These are phyloP conservation scores for Trypanosoma avium DNA, from an alignment of 208 protist genomes.

Conservation along the genomic window DNA sequence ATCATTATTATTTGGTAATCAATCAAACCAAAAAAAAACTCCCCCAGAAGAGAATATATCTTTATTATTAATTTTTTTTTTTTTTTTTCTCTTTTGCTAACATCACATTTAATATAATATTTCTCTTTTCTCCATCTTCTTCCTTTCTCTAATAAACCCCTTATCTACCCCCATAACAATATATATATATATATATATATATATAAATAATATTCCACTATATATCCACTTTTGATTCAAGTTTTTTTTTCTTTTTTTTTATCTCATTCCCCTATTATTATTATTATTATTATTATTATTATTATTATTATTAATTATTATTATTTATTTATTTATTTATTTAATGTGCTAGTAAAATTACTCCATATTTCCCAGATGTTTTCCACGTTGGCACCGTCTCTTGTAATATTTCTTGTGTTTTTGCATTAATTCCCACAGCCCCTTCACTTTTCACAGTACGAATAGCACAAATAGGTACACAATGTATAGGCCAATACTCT, in stretches of 20 bases:
- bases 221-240: background rate
- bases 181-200: too few relatives aligned
- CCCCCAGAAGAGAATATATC: too few relatives aligned
- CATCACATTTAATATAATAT: too few relatives aligned
- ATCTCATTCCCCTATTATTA: background rate
- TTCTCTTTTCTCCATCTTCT: too few relatives aligned
- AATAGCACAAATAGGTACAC: slow-evolving; percentile 71
- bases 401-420: slow-evolving; percentile 54
- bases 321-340: background rate
- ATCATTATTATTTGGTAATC: too few relatives aligned
- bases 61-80: too few relatives aligned
- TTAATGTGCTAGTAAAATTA: slow-evolving; percentile 79
- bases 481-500: slow-evolving; percentile 71
- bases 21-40: too few relatives aligned
- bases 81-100: too few relatives aligned
- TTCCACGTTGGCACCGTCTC: slow-evolving; percentile 45
- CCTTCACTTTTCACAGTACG: slow-evolving; percentile 90
- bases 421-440: slow-evolving; percentile 64
- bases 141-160: too few relatives aligned
- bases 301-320: background rate
- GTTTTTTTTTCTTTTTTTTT: too few relatives aligned
- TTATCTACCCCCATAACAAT: too few relatives aligned
- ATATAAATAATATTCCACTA: too few relatives aligned
- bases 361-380: slow-evolving; percentile 77
- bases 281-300: background rate